Base-by-base conservation (phyloP, 805 yeast species). In the Torulaspora microellipsoides region DNA sequence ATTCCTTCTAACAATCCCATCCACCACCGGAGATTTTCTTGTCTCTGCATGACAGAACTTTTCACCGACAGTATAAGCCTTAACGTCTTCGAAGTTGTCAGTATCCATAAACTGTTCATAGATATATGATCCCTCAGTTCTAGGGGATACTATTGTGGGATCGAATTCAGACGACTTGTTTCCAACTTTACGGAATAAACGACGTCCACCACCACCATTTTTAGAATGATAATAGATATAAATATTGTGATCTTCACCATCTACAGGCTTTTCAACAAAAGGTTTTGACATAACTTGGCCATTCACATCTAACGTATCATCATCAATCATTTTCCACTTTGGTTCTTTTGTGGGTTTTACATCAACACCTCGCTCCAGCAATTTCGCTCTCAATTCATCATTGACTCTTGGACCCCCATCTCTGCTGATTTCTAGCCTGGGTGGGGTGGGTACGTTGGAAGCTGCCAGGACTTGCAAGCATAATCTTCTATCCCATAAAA, bases 21-120 rank as follows among this genome's bases (percentile, higher is more conserved):
- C 99, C n/a, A 93, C 99, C 3, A 93, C 99, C 1, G 99, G 99
- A 0, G 96, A 88, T 64, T 93, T 93, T 59, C 99, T 77, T 1
- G 99, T 93, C 62, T 93, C 99, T 0, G 99, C 99, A 65, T 93
- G 99, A 62, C 99, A 93, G 59, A 77, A 93, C 14, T 70, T 70
- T 2, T 83, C 80, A 1, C 99, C 98, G 3, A 93, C 98, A 1
- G 99, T 93, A 64, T 93, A 93, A 0, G 98, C 98, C 67, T 93
- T 93, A 49, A 93, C 99, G 65, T 93, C 99, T 68, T 93, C 99
- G 59, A 89, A 90, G 62, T 93, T 93, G 64, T 93, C 97, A 2
- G 99, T 91, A 62, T 93, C 97, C 91, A 93, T 89, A 56, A 93
- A 93, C 65, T 85, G 75, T 66, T 93, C 99, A 65, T 93, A 93